A percentile compares a stretch with the other conserved stretches of the same genome.
Evolutionary conservation across 2,329 filamentous ascomycete species (phyloP).

Genomic region (Aquanectria penicillioides): DNA sequence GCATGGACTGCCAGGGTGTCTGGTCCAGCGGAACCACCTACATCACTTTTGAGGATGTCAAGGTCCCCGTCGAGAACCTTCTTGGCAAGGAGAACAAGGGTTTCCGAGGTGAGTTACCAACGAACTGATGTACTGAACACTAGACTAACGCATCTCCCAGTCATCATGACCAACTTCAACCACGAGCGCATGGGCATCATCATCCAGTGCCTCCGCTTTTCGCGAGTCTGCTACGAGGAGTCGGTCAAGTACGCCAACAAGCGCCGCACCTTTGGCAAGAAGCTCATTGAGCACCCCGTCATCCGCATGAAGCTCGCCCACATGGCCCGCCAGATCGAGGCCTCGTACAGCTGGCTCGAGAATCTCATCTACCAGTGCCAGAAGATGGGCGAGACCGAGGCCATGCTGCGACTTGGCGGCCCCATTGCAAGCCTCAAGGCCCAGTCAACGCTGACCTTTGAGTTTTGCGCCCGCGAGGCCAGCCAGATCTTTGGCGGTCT

Average conservation of each 20-base stretch:
- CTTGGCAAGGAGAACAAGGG: constrained; percentile 98
- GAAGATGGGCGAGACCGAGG: constrained; percentile 92
- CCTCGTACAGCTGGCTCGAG: constrained; percentile 96
- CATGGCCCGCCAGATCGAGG: constrained; percentile 98
- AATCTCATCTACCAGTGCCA: constrained; percentile 93
- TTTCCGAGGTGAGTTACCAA: constrained; percentile 73
- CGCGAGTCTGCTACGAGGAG: constrained; percentile 96
- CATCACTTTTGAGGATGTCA: constrained; percentile 98
- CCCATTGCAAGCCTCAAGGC: constrained; percentile 95
- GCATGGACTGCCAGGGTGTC: constrained; percentile 99
- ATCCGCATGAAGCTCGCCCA: constrained; percentile 98
- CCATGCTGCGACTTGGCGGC: constrained; percentile 94
- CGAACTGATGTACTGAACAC: not conserved
- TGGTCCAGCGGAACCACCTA: constrained; percentile 97
- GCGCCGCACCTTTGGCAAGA: constrained; percentile 95
- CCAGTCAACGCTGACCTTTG: constrained; percentile 92
- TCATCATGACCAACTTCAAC: constrained; percentile 99
- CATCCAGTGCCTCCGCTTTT: constrained; percentile 96
- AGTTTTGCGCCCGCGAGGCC: constrained; percentile 96
- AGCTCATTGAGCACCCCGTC: constrained; percentile 94
- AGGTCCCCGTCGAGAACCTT: constrained; percentile 98
- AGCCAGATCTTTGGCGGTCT: constrained; percentile 97
- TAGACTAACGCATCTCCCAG: constrained; percentile 50
- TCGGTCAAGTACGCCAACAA: constrained; percentile 97
- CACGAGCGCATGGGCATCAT: constrained; percentile 99